Conservation (phyloP, 2,329 filamentous ascomycete genomes). For the Triangularia verruculosa region DNA sequence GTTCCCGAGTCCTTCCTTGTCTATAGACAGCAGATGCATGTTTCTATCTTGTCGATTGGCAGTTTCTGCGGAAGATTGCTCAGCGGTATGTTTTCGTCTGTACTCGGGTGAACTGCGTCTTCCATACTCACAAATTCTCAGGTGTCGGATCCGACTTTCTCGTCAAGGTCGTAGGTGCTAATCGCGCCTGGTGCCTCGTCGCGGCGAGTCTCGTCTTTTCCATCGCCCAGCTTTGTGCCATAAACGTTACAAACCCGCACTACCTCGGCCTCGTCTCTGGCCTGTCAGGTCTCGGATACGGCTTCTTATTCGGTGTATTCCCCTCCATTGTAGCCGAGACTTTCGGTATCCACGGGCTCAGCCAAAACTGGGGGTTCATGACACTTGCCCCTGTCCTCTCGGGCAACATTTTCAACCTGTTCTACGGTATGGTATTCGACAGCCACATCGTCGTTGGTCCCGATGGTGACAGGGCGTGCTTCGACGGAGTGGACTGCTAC, state of each 20-base stretch:
- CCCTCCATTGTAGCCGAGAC: conserved; percentile 85
- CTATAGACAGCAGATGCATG: conserved; percentile 82
- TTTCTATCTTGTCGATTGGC: conserved; percentile 86
- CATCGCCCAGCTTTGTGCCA: conserved; percentile 71
- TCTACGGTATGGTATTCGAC: conserved; percentile 85
- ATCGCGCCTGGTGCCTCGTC: conserved; percentile 88
- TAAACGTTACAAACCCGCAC: conserved; percentile 73
- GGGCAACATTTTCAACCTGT: conserved; percentile 88
- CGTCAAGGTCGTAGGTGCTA: conserved; percentile 74
- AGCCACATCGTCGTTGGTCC: conserved; percentile 67
- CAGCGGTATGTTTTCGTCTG: conserved; percentile 62
- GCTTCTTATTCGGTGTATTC: conserved; percentile 90
- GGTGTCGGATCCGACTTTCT: conserved; percentile 89
- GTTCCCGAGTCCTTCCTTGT: conserved; percentile 73
- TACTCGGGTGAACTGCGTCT: too few species aligned
- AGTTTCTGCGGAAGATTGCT: conserved; percentile 80
- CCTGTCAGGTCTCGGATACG: conserved; percentile 85
- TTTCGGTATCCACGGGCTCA: conserved; percentile 85
- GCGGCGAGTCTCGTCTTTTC: conserved; percentile 75
- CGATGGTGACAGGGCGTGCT: conserved; percentile 70
- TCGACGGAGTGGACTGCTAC: conserved; percentile 78
- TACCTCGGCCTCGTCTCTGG: conserved; percentile 74
- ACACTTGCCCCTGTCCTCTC: conserved; percentile 83
- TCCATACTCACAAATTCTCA: conserved; percentile 22
- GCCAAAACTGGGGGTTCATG: conserved; percentile 96